Evolutionary conservation across 106 monocot species (phyloP), one percentile per base, ranked within the genome.

Genomic region (Gastrodia elata): DNA sequence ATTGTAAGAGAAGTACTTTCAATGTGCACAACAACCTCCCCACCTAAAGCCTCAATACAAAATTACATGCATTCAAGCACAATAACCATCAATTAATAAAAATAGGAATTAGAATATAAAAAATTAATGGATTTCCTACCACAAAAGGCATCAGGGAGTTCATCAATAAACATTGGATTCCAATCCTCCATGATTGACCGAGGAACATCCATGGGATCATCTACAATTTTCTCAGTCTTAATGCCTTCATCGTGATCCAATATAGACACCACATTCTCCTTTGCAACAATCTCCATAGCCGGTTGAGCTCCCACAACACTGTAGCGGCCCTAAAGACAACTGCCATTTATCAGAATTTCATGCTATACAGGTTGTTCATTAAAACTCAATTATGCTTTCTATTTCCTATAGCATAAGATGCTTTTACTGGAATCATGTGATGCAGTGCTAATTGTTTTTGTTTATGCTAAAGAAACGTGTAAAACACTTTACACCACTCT

Each of bases 291-390:
- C 75, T 94, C 94, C 84, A 94, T 89, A 11, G 87, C 85, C 14
- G 94, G 94, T 42, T 91, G 91, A 24, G 91, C 94, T 39, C 94
- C 94, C 40, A 94, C 85, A 22, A 85, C 84, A 65, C 94, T 91
- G 49, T 94, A 94, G 15, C 94, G 80, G 25, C 94, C 94, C 94
- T 94, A 38, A 65, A 36, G 0, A 77, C 14, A 27, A 64, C 22
- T n/a, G n/a, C 40, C 16, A 59, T 28, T 39, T 15, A 37, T 26
- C 15, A 35, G 65, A 41, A 39, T 26, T 40, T 4, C 11, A 25
- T 14, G 39, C 0, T 38, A 35, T 67, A 37, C 37, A 38, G 32
- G 13, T 67, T 1, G 18, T 37, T 67, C 22, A 5, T 38, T 37
- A 1, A 69, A 69, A 69, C 22, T 24, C 6, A 69, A 69, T 13